These are phyloP conservation scores for Quercus suber DNA, from an alignment of 306 rosid species.

Conservation along the genomic window DNA sequence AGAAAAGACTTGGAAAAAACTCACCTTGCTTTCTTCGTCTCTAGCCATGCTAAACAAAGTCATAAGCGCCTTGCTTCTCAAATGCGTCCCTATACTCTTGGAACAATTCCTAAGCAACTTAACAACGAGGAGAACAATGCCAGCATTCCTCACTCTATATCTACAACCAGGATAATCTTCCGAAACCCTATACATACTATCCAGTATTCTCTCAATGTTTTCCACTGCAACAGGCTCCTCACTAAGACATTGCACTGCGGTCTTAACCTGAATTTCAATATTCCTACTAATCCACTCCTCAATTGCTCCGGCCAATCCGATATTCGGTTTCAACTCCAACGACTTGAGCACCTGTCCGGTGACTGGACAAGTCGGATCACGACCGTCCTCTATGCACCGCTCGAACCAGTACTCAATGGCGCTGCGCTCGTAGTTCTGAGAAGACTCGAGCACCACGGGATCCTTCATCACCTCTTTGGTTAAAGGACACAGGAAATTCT, in stretches of 20 bases:
- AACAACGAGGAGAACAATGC: constrained; percentile 33
- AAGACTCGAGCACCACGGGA: constrained; percentile 48
- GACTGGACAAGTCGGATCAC: constrained; percentile 49
- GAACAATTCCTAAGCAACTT: constrained; percentile 45
- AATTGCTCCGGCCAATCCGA: constrained; percentile 51
- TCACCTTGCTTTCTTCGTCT: constrained; percentile 69
- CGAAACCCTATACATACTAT: constrained; percentile 33
- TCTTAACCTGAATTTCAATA: constrained; percentile 35
- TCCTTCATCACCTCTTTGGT: constrained; percentile 57
- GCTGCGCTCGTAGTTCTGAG: constrained; percentile 52
- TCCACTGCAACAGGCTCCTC: constrained; percentile 34
- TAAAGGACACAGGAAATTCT: constrained; percentile 46
- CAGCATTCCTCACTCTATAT: constrained; percentile 40
- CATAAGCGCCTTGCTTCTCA: constrained; percentile 53
- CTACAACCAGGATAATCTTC: constrained; percentile 46
- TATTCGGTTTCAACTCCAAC: constrained; percentile 47
- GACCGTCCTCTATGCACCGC: constrained; percentile 42
- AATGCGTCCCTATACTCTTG: constrained; percentile 39
- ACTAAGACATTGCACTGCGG: constrained; percentile 24
- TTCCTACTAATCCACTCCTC: constrained; percentile 52
- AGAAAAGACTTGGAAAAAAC: neutral
- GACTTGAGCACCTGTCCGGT: constrained; percentile 39
- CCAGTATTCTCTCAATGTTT: constrained; percentile 28
- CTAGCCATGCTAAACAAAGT: constrained; percentile 44
- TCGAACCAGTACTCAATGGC: constrained; percentile 52